These are phyloP conservation scores for Colletotrichum filicis DNA, from an alignment of 2,329 filamentous ascomycete genomes.

Conservation along the genomic window DNA sequence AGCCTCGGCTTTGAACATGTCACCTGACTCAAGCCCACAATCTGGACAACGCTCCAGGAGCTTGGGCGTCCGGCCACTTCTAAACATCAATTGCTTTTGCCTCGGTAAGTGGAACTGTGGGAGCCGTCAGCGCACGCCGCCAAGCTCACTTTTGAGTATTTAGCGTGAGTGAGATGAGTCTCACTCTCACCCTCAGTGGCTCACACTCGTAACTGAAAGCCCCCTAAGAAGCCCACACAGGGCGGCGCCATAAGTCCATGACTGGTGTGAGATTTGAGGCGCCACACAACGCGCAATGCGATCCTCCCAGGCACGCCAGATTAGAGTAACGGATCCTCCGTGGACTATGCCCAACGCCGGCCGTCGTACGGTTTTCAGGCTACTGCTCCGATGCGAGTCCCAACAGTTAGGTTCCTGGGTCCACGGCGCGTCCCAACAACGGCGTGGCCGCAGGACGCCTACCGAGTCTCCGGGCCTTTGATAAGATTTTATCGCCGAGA, in stretches of 20 bases:
- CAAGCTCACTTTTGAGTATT: not conserved
- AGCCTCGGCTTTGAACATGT: not conserved
- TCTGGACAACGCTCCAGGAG: not conserved
- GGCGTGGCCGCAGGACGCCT: not conserved
- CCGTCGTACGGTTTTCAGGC: not conserved
- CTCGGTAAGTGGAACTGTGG: slow-evolving; percentile 5
- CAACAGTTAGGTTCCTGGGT: not conserved
- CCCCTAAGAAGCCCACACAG: not conserved
- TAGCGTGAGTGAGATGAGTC: not conserved
- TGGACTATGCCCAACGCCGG: not conserved
- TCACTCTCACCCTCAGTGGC: not conserved
- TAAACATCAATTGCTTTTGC: not conserved
- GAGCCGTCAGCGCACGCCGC: not conserved
- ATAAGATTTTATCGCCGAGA: not conserved
- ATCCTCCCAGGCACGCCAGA: not conserved
- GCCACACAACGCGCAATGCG: not conserved
- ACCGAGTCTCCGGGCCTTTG: not conserved
- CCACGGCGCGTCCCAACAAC: slow-evolving; percentile 1
- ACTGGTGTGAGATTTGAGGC: not conserved
- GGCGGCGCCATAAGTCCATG: no score
- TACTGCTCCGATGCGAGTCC: not conserved
- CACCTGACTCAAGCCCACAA: not conserved
- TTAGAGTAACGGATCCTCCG: not conserved
- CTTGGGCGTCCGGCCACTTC: not conserved
- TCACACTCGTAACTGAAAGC: not conserved